A percentile compares a stretch with the other conserved stretches of the same genome.
phyloP scores from a whole-genome alignment of 129 eudicot species.

The Lactuca sativa region DNA sequence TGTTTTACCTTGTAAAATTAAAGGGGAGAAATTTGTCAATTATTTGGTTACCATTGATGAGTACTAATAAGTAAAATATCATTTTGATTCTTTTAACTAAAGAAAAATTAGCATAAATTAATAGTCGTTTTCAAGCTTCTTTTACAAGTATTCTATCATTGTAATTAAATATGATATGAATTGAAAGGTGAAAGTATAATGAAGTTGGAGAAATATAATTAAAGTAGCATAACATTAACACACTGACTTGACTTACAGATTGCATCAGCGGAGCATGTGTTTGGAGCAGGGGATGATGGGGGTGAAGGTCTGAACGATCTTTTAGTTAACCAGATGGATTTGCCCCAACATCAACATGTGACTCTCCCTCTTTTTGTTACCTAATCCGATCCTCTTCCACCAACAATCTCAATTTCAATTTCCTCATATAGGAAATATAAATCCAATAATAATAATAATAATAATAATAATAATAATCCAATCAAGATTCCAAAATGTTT shows the following conservation, averaged over 20 bases:
- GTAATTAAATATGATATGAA: background rate
- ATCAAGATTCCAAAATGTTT: background rate
- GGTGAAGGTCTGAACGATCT: background rate
- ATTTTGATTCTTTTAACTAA: background rate
- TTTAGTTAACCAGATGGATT: background rate
- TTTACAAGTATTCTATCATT: background rate
- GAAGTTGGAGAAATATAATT: no score
- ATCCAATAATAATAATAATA: no score
- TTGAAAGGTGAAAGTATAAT: background rate
- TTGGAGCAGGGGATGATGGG: background rate
- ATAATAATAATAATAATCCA: no score
- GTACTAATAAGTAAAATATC: background rate
- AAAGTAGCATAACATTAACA: background rate
- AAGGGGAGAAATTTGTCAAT: background rate
- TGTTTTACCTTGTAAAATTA: no score
- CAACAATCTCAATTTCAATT: no score
- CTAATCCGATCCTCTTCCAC: no score
- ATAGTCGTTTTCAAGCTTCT: background rate
- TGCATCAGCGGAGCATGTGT: background rate
- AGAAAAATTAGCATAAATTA: no score
- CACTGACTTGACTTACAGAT: slow-evolving; percentile 20
- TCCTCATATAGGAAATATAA: no score
- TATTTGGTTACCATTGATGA: background rate
- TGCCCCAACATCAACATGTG: background rate
- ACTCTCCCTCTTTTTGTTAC: no score